These are phyloP conservation scores for Alnus rubra DNA, from an alignment of 306 rosid species.

Conservation along the genomic window DNA sequence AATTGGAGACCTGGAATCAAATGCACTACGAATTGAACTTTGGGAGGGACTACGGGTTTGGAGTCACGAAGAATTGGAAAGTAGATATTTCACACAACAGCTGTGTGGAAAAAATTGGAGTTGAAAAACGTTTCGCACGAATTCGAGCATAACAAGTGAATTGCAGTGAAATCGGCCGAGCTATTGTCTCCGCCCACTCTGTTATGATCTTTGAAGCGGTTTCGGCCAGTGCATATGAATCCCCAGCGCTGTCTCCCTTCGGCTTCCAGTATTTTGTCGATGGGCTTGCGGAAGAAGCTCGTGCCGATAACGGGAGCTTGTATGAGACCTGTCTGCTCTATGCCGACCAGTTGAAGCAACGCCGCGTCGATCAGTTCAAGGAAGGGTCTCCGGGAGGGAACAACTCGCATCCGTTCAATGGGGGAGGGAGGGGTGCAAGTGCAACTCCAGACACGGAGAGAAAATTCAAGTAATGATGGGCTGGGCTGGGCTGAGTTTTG, in stretches of 20 bases:
- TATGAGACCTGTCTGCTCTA: constrained; percentile 56
- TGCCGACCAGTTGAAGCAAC: constrained; percentile 67
- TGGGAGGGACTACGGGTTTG: background rate
- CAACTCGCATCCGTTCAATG: constrained; percentile 63
- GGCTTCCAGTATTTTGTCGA: constrained; percentile 55
- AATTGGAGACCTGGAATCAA: background rate
- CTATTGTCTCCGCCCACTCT: constrained; percentile 84
- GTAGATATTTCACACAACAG: too few relatives aligned
- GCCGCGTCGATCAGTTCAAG: constrained; percentile 75
- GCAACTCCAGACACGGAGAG: background rate
- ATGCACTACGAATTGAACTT: background rate
- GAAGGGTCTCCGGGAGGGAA: constrained; percentile 70
- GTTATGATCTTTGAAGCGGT: constrained; percentile 72
- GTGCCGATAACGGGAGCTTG: constrained; percentile 47
- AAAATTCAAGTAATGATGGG: background rate
- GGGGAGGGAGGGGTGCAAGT: too few relatives aligned
- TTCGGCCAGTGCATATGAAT: constrained; percentile 38
- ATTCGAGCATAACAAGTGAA: constrained; percentile 51
- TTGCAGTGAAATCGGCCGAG: constrained; percentile 84
- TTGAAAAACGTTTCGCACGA: too few relatives aligned
- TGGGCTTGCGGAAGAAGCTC: constrained; percentile 68
- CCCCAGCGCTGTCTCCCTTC: constrained; percentile 40
- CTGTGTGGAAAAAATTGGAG: too few relatives aligned
- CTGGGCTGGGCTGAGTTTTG: background rate
- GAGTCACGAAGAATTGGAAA: too few relatives aligned